Conservation (phyloP, 2,329 filamentous ascomycete species). For the Didymella pomorum region DNA sequence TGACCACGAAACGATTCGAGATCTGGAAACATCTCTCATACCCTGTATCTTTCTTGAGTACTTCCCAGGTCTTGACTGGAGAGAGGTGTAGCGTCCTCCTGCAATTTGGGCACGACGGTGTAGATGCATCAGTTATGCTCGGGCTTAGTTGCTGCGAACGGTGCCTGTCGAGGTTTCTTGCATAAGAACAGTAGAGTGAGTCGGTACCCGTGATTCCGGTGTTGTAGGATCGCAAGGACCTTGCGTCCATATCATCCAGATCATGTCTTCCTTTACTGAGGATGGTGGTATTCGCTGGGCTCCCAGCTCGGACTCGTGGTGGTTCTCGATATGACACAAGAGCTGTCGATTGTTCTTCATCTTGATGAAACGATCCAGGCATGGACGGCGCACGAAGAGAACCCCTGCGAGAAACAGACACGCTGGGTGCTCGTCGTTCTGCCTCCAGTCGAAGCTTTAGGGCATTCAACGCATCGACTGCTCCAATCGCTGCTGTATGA, state of each 20-base stretch:
- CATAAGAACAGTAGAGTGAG: slow-evolving; percentile 43
- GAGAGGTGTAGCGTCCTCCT: slow-evolving; percentile 41
- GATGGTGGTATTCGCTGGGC: slow-evolving; percentile 39
- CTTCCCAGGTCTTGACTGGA: slow-evolving; percentile 47
- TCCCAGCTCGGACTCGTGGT: slow-evolving; percentile 24
- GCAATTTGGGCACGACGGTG: slow-evolving; percentile 46
- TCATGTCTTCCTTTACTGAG: slow-evolving; percentile 30
- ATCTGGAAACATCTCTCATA: slow-evolving; percentile 45
- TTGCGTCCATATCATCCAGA: slow-evolving; percentile 34
- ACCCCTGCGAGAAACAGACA: slow-evolving; percentile 8
- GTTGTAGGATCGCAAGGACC: slow-evolving; percentile 36
- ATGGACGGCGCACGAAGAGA: slow-evolving; percentile 7
- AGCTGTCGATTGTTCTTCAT: slow-evolving; percentile 32
- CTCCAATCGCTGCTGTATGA: slow-evolving; percentile 35
- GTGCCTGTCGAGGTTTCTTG: slow-evolving; percentile 42
- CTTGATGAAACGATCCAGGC: slow-evolving; percentile 7
- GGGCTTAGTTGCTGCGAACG: slow-evolving; percentile 37
- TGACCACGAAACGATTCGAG: slow-evolving; percentile 48
- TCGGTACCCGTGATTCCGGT: slow-evolving; percentile 24
- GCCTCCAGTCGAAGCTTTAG: slow-evolving; percentile 39
- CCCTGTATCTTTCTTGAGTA: slow-evolving; percentile 43
- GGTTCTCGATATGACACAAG: slow-evolving; percentile 34
- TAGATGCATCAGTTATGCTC: slow-evolving; percentile 34
- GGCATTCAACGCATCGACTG: slow-evolving; percentile 41
- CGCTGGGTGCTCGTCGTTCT: slow-evolving; percentile 22